phyloP scores from a whole-genome alignment of 768 basidiomycete genomes.

The Kwoniella bestiolae region DNA sequence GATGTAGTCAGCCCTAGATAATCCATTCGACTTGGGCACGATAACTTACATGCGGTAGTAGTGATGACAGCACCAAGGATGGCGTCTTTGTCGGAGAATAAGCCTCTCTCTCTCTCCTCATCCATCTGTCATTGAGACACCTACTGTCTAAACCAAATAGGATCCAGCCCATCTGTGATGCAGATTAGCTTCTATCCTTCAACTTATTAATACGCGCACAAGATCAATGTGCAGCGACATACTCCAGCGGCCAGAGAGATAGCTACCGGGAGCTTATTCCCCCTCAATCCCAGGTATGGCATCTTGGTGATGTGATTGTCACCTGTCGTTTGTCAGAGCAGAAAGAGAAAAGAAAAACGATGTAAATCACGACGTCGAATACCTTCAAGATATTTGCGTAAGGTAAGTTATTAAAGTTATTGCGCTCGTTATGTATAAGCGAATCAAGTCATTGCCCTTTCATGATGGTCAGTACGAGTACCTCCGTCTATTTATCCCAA shows the following conservation, averaged over 20 bases:
- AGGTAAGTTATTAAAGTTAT: neutral
- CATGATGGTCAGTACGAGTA: neutral
- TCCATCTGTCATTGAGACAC: neutral
- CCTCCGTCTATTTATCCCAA: neutral
- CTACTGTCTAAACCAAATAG: conserved; percentile 15
- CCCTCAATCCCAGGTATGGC: conserved; percentile 28
- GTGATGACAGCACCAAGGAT: conserved; percentile 16
- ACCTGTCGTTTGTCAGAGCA: too few species aligned
- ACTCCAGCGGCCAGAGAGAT: conserved; percentile 26
- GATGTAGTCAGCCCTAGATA: neutral
- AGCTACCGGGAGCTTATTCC: conserved; percentile 25
- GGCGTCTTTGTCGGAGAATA: neutral
- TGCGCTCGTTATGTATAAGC: neutral
- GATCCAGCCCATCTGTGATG: conserved; percentile 19
- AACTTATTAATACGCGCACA: too few species aligned
- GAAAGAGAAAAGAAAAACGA: neutral
- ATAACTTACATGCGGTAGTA: conserved; percentile 15
- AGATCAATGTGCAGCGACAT: neutral
- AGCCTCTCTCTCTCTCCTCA: neutral
- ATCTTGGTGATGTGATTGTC: neutral
- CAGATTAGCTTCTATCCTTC: neutral
- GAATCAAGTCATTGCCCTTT: too few species aligned
- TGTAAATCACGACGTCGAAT: neutral
- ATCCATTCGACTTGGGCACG: neutral
- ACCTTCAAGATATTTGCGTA: neutral